Evolutionary conservation across 257 asterid genomes (phyloP), one percentile per base, ranked within the genome.

Genomic region (Eustoma russellianum): DNA sequence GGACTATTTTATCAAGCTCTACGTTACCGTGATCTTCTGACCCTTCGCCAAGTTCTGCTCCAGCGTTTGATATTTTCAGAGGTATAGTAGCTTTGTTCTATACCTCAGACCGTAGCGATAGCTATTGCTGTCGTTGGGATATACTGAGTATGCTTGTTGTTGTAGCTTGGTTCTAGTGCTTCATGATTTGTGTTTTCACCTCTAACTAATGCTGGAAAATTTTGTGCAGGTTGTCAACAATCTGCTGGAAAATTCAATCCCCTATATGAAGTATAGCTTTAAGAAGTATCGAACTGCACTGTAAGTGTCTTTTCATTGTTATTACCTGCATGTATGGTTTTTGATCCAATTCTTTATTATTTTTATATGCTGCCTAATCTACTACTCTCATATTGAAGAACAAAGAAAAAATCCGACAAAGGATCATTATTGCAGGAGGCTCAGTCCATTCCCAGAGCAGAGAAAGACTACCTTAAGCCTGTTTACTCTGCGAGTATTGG

Each of bases 1-100:
- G 98, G 98, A 52, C 69, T 92, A 18, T 92, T 92, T 64, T 92
- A 92, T 66, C 98, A 92, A 64, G 95, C 90, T 46, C 66, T 92
- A n/a, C 60, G 88, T 74, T 91, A 88, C 56, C 97, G 98, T 54
- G 85, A 92, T 67, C 52, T 92, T 59, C 70, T 66, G 77, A 84
- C 98, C 67, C 98, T 92, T 56, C 95, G 97, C 15, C 85, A 79
- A 74, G 82, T 88, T 53, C 50, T 92, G 60, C 74, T 88, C 73
- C 97, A 88, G 62, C 95, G 98, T 17, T 81, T 92, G 55, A 82
- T 92, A 52, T n/a, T n/a, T n/a, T n/a, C n/a, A n/a, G n/a, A n/a
- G n/a, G n/a, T n/a, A n/a, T n/a, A n/a, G n/a, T n/a, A n/a, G n/a
- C n/a, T n/a, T n/a, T n/a, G n/a, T n/a, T n/a, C n/a, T n/a, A n/a